These are phyloP conservation scores for Sclerotinia glacialis DNA, from an alignment of 2,329 filamentous ascomycete genomes.

Conservation along the genomic window DNA sequence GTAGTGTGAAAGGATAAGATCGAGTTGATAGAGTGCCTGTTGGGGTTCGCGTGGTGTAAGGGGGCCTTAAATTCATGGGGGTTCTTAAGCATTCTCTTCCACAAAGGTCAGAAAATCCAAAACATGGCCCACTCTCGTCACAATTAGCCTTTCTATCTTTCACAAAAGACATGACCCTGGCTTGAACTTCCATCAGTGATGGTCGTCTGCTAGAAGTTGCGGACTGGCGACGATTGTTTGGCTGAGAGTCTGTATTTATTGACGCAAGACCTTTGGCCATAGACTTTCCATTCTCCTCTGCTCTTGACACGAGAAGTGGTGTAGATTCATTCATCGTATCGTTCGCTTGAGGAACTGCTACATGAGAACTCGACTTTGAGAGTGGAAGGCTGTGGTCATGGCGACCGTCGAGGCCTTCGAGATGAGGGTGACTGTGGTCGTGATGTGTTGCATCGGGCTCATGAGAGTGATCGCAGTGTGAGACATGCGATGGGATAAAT, in stretches of 20 bases:
- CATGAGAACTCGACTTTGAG: slow-evolving; percentile 7
- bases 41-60: slow-evolving; percentile 23
- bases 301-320: slow-evolving; percentile 31
- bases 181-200: slow-evolving; percentile 54
- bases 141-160: slow-evolving; percentile 63
- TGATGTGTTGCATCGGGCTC: slow-evolving; percentile 48
- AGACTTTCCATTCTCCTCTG: slow-evolving; percentile 23
- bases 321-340: slow-evolving; percentile 32
- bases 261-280: not conserved
- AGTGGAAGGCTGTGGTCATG: slow-evolving; percentile 5
- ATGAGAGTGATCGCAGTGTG: slow-evolving; percentile 76
- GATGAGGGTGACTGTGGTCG: slow-evolving; percentile 26
- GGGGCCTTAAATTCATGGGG: slow-evolving; percentile 18
- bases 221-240: slow-evolving; percentile 18
- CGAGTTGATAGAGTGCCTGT: slow-evolving; percentile 25
- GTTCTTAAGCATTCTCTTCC: slow-evolving; percentile 60
- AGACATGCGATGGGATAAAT: slow-evolving; percentile 73
- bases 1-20: slow-evolving; percentile 16
- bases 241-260: slow-evolving; percentile 10
- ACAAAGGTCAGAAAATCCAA: slow-evolving; percentile 63
- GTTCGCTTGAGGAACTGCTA: slow-evolving; percentile 21
- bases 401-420: not conserved
- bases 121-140: slow-evolving; percentile 59
- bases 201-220: slow-evolving; percentile 43
- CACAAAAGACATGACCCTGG: slow-evolving; percentile 61